Evolutionary conservation across 169 alveolate species (phyloP), one percentile per base, ranked within the genome.

Genomic region (Eimeria necatrix): DNA sequence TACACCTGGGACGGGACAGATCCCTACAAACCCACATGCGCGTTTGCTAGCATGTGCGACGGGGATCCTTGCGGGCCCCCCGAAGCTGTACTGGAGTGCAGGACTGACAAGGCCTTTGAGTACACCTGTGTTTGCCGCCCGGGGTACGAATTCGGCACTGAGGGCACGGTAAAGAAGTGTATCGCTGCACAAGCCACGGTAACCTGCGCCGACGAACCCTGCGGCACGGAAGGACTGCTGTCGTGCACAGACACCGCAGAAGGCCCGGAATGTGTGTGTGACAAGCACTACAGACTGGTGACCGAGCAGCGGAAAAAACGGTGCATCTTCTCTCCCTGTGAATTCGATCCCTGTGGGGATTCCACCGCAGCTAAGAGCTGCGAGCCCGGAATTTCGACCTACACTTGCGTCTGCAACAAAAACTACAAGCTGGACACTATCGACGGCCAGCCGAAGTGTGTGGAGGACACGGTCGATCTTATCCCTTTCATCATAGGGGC

Each of bases 1-100:
- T 83, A 83, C 76, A 53, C 71, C 32, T 83, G 91, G 91, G 74
- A 83, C 64, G 91, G 53, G 9, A n/a, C 51, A 53, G 91, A 83
- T 32, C 91, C 64, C 2, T 22, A 24, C 8, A 83, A 73, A 12
- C 91, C 74, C 71, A 73, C 71, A 10, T 83, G 91, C 46, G 76
- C 53, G 22, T 41, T 53, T 60, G 53, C 9, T 12, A 56, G 60
- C 56, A 60, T 51, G 6, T 83, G 91, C 74, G 24, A 24, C 26
- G 76, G 46, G 10, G 26, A 83, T 73, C 91, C 91, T 41, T 83
- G 91, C 64, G 91, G 91, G n/a, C 76, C 91, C 12, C 14, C 51
- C 4, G 91, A 83, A 8, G 91, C 91, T n/a, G 91, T 83, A 53
- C 76, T 83, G 24, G 76, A 83, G 76, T 83, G 91, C 91, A 53